These are phyloP conservation scores for Phytophthora nicotianae DNA, from an alignment of 352 stramenopile genomes.

Conservation along the genomic window DNA sequence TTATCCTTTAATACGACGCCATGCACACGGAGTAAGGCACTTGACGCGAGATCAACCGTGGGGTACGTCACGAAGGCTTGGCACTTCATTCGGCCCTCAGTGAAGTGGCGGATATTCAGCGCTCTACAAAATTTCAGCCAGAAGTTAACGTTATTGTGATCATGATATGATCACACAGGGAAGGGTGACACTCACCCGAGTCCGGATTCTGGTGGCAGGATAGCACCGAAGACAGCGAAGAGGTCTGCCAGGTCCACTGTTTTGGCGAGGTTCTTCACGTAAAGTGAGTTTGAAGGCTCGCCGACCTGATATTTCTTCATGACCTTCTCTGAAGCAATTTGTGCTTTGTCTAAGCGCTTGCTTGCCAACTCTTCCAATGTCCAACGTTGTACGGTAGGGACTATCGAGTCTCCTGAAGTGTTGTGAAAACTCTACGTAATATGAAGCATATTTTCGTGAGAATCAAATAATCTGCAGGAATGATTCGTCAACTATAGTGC, in stretches of 20 bases:
- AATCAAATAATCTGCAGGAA: constrained; percentile 11
- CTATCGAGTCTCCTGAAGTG: background rate
- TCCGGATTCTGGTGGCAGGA: constrained; percentile 33
- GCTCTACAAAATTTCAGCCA: constrained; percentile 40
- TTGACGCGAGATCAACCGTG: constrained; percentile 47
- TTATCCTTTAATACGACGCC: constrained; percentile 79
- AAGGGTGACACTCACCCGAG: constrained; percentile 32
- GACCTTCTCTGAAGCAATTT: constrained; percentile 48
- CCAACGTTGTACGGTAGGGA: constrained; percentile 20
- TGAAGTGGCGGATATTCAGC: constrained; percentile 73
- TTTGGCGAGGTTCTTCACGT: constrained; percentile 85
- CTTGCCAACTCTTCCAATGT: constrained; percentile 29
- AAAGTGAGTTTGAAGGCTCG: constrained; percentile 60
- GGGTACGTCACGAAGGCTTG: constrained; percentile 86
- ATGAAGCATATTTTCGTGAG: constrained; percentile 11
- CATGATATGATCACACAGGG: background rate
- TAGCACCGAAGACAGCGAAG: constrained; percentile 51
- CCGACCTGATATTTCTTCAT: constrained; percentile 77
- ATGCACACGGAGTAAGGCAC: constrained; percentile 63
- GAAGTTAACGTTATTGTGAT: no score
- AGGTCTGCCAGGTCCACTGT: constrained; percentile 52
- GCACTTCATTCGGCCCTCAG: constrained; percentile 82
- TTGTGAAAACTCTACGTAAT: constrained; percentile 31
- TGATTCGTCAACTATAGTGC: background rate
- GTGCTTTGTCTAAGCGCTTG: constrained; percentile 25